Percentiles rank a stretch among this genome's conserved stretches.
Evolutionary conservation across 2,329 filamentous ascomycete genomes (phyloP).

Genomic region (Aureobasidium subglaciale): DNA sequence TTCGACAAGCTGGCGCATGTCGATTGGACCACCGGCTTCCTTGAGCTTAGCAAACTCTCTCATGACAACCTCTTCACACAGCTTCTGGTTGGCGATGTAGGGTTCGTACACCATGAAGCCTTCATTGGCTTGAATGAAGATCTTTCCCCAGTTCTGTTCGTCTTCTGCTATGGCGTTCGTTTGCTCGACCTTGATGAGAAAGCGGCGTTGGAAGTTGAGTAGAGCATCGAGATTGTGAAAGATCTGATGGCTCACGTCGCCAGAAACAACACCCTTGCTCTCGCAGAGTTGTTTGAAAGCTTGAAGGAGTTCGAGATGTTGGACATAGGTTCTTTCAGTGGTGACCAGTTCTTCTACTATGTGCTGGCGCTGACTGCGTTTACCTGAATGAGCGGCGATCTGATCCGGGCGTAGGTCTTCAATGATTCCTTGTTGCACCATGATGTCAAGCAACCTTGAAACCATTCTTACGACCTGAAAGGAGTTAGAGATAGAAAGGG

Average conservation of each 20-base stretch:
- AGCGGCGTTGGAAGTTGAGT: constrained; percentile 89
- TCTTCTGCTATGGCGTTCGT: constrained; percentile 74
- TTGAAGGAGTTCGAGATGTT: constrained; percentile 90
- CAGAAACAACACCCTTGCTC: constrained; percentile 77
- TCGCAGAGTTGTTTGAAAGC: constrained; percentile 85
- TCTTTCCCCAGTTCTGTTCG: constrained; percentile 87
- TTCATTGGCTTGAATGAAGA: constrained; percentile 79
- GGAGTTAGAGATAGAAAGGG: constrained; percentile 14
- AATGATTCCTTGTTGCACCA: constrained; percentile 70
- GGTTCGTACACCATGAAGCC: constrained; percentile 90
- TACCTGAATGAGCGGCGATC: constrained; percentile 38
- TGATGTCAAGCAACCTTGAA: constrained; percentile 81
- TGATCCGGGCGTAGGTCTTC: constrained; percentile 47
- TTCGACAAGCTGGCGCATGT: constrained; percentile 67
- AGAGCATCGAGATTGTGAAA: constrained; percentile 95
- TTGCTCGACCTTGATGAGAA: constrained; percentile 91
- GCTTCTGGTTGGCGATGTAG: constrained; percentile 93
- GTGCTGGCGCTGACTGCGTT: constrained; percentile 71
- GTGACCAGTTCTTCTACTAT: constrained; percentile 87
- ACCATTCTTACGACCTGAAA: constrained; percentile 77
- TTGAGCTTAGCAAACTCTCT: constrained; percentile 82
- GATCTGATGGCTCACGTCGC: constrained; percentile 86
- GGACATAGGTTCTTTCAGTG: constrained; percentile 95
- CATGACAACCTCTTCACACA: constrained; percentile 77
- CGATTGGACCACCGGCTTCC: constrained; percentile 53